Base-by-base conservation (phyloP, 164 flowering plant genomes). In the Amborella trichopoda region DNA sequence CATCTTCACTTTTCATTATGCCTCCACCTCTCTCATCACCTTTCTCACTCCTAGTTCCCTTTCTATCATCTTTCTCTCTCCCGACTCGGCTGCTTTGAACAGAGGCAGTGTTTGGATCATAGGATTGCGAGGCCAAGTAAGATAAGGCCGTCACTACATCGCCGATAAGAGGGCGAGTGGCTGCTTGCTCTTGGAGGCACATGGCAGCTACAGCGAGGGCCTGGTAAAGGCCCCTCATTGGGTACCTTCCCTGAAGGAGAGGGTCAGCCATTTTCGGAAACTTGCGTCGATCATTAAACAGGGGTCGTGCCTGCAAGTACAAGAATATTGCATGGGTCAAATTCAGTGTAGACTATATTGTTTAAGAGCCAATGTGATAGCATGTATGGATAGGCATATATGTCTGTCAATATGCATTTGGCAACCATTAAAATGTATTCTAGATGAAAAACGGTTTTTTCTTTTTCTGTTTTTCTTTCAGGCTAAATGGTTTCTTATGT, bases 81-180 rank as follows among this genome's bases (percentile, higher is more conserved):
- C 26, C 27, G 17, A 42, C 28, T 50, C 56, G 40, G 16, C 44
- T 5, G 37, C 30, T 26, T n/a, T 52, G 49, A 13, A 51, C 34
- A 2, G 61, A 23, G 26, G 55, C 27, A 26, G 58, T 30, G 45
- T 26, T 57, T 2, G 63, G 53, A 43, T 68, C 70, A 37, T 68
- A 56, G 21, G 68, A 46, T 10, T 68, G 72, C 43, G 58, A 52
- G 58, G 70, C 67, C 51, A 72, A 47, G 49, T 66, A 72, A 25
- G 77, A 68, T 19, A 75, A 64, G 14, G 77, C 81, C 4, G 81
- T 75, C 21, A 75, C 81, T 28, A 75, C 77, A 43, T 75, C 81
- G 17, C 68, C 71, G 26, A 75, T 72, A 12, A 67, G 70, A 30
- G 81, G 81, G 19, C 81, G 75, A 4, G 69, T 58, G 4, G 70